A percentile compares a stretch with the other conserved stretches of the same genome.
Evolutionary conservation across 2,329 filamentous ascomycete genomes (phyloP).

Genomic region (Tolypocladium cylindrosporum): DNA sequence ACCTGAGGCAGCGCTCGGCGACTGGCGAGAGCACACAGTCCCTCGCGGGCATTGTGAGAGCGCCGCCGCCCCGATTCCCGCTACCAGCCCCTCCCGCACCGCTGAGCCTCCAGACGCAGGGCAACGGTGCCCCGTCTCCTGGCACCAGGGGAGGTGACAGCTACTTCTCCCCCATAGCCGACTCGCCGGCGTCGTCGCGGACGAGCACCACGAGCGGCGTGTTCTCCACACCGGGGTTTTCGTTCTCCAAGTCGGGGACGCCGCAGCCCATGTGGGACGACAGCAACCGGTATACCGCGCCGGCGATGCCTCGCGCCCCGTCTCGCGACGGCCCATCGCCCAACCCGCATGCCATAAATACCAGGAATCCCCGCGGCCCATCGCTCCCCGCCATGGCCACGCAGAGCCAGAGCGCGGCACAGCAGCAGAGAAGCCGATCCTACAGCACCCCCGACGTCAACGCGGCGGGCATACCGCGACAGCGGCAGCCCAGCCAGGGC

Average conservation of each 20-base stretch:
- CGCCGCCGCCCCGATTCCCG: slow-evolving; percentile 63
- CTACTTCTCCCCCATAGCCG: slow-evolving; percentile 83
- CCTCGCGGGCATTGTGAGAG: slow-evolving; percentile 44
- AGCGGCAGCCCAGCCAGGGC: slow-evolving; percentile 42
- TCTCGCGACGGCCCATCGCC: slow-evolving; percentile 65
- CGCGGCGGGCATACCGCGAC: slow-evolving; percentile 49
- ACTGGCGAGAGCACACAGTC: slow-evolving; percentile 61
- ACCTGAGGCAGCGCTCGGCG: slow-evolving; percentile 64
- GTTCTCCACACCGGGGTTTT: slow-evolving; percentile 46
- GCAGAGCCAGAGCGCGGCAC: slow-evolving; percentile 41
- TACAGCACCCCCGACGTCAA: slow-evolving; percentile 96
- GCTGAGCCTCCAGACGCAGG: slow-evolving; percentile 60
- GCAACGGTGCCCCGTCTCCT: slow-evolving; percentile 43
- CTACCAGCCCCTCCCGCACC: slow-evolving; percentile 45
- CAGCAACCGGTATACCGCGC: slow-evolving; percentile 76
- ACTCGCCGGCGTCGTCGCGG: slow-evolving; percentile 68
- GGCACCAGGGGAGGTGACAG: slow-evolving; percentile 59
- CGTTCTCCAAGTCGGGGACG: slow-evolving; percentile 62
- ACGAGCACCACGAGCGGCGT: slow-evolving; percentile 68
- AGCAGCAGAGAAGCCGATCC: slow-evolving; percentile 71
- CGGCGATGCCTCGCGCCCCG: slow-evolving; percentile 71
- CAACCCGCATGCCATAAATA: slow-evolving; percentile 52
- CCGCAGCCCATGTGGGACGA: slow-evolving; percentile 64
- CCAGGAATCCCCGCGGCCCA: slow-evolving; percentile 62
- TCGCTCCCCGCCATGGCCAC: slow-evolving; percentile 65